Conservation (phyloP, 2,329 filamentous ascomycete species). For the Fusarium austroafricanum region DNA sequence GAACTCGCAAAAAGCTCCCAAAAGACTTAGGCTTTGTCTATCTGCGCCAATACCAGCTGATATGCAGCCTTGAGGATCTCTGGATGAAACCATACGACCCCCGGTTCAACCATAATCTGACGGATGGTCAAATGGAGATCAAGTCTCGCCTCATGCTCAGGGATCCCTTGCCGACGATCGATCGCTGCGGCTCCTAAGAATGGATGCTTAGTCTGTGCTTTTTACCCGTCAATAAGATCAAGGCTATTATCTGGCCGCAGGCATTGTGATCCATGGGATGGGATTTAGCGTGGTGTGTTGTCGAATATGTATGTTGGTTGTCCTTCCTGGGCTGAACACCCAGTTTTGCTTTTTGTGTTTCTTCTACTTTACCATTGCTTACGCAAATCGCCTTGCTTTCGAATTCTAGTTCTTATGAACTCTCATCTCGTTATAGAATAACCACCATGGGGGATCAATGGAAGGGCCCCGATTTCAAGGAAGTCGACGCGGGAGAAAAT, state of each 20-base stretch:
- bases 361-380: not conserved
- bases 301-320: constrained; percentile 35
- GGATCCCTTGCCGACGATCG: constrained; percentile 31
- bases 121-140: not conserved
- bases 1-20: not conserved
- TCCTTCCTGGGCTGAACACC: not conserved
- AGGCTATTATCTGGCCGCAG: not conserved
- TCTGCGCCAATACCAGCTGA: not conserved
- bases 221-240: constrained; percentile 12
- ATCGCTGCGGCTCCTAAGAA: constrained; percentile 39
- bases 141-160: not conserved
- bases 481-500: constrained; percentile 26
- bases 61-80: constrained; percentile 1
- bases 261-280: constrained; percentile 12
- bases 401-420: no score
- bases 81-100: not conserved
- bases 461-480: constrained; percentile 26
- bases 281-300: constrained; percentile 23
- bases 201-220: constrained; percentile 33
- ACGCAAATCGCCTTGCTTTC: not conserved
- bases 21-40: not conserved
- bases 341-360: not conserved
- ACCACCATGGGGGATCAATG: constrained; percentile 35
- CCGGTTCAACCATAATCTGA: constrained; percentile 9
- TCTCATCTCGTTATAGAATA: not conserved